Conservation (phyloP, 495 filamentous ascomycete species). For the Neurospora hispaniola region DNA sequence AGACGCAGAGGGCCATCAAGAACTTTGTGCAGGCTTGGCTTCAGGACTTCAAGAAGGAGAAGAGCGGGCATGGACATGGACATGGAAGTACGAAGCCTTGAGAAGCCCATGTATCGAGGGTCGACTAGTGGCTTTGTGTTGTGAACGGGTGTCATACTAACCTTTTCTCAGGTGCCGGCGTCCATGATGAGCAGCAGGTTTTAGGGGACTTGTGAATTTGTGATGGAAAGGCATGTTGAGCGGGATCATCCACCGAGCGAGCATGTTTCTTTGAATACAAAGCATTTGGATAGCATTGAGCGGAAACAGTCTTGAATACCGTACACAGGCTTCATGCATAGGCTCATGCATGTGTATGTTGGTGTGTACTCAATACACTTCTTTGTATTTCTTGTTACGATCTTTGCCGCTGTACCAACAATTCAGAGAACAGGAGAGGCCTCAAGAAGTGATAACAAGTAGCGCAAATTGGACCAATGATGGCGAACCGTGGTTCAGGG, state of each 20-base stretch:
- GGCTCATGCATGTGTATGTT: not conserved
- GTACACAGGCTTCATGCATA: not conserved
- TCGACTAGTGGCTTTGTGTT: not conserved
- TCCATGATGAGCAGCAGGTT: not conserved
- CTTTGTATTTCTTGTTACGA: not conserved
- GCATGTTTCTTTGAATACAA: not conserved
- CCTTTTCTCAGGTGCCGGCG: not conserved
- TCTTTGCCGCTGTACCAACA: not conserved
- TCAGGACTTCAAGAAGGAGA: conserved; percentile 38
- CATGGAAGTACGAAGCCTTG: not conserved
- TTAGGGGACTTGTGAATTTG: not conserved
- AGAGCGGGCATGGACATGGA: not conserved
- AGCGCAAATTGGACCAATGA: not conserved
- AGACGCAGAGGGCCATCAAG: conserved; percentile 44
- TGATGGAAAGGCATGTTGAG: not conserved
- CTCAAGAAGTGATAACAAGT: not conserved
- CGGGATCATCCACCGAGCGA: too few species aligned
- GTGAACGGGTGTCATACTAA: not conserved
- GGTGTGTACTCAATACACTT: not conserved
- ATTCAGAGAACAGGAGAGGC: not conserved
- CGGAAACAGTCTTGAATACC: not conserved
- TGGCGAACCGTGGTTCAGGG: not conserved
- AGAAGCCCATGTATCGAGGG: not conserved
- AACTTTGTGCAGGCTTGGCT: conserved; percentile 58
- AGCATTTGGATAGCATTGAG: not conserved